Conservation (phyloP, 148 eudicot genomes). For the Cornus kousa region DNA sequence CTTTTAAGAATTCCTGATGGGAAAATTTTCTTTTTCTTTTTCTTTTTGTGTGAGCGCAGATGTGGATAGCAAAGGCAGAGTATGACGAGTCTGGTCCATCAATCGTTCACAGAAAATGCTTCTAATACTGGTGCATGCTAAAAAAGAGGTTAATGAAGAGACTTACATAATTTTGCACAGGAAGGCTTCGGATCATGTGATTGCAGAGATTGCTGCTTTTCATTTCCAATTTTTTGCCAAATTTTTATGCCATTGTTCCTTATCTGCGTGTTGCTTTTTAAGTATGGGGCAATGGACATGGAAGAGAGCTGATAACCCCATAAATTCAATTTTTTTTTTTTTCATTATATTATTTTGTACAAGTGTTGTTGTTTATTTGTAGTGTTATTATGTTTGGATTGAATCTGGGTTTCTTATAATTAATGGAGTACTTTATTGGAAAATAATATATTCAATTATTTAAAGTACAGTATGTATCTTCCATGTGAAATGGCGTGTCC, state of each 20-base stretch:
- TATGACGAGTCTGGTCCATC: slow-evolving; percentile 62
- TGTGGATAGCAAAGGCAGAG: slow-evolving; percentile 71
- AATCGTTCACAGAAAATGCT: slow-evolving; percentile 60
- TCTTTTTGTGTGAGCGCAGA: slow-evolving; percentile 27
- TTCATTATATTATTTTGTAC: not conserved
- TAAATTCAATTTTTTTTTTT: slow-evolving; percentile 9
- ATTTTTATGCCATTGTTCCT: not conserved
- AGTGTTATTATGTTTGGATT: not conserved
- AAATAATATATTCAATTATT: too few relatives aligned
- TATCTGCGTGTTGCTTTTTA: not conserved
- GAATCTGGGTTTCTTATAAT: not conserved
- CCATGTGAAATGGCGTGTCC: too few relatives aligned
- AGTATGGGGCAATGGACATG: not conserved
- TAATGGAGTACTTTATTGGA: not conserved
- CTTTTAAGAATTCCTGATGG: not conserved
- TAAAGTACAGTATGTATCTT: too few relatives aligned
- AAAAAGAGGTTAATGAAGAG: slow-evolving; percentile 5
- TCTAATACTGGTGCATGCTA: slow-evolving; percentile 17
- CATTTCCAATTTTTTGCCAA: not conserved
- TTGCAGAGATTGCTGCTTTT: slow-evolving; percentile 6
- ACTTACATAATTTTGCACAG: not conserved
- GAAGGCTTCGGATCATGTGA: slow-evolving; percentile 4
- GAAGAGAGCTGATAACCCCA: not conserved
- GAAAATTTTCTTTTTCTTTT: not conserved
- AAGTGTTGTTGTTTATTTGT: not conserved